Evolutionary conservation across 306 rosid genomes (phyloP).

Genomic region (Quercus dentata): DNA sequence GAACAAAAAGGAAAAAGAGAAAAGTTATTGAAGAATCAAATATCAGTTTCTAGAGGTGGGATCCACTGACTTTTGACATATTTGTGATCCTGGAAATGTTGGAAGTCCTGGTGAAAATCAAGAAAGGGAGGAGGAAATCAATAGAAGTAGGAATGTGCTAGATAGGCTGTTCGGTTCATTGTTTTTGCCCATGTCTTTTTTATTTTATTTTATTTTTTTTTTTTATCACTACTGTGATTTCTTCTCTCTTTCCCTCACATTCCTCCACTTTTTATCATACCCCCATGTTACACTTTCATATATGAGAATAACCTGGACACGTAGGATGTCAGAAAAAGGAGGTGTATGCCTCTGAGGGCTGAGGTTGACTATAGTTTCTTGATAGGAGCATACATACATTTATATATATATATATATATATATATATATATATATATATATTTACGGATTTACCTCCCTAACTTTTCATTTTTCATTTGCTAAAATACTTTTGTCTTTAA

Average conservation of each 20-base stretch:
- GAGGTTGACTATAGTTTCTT: neutral
- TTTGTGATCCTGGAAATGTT: neutral
- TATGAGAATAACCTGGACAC: neutral
- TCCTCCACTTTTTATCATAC: neutral
- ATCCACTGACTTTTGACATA: neutral
- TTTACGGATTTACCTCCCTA: no score
- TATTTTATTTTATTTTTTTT: fast-evolving
- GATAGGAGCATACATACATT: neutral
- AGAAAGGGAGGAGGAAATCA: neutral
- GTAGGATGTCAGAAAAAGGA: neutral
- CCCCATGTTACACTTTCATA: no score
- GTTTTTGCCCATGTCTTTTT: neutral
- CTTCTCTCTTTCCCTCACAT: neutral
- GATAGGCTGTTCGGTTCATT: neutral
- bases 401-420: no score
- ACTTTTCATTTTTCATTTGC: no score
- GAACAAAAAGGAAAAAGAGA: neutral
- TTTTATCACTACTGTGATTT: neutral
- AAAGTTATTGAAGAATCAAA: neutral
- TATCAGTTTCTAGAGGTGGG: neutral
- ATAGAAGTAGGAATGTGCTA: neutral
- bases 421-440: no score
- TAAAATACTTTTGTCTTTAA: no score
- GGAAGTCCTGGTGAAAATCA: no score
- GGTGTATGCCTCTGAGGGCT: neutral